Evolutionary conservation across 352 stramenopile species (phyloP), one percentile per base, ranked within the genome.

Genomic region (Globisporangium lucens): DNA sequence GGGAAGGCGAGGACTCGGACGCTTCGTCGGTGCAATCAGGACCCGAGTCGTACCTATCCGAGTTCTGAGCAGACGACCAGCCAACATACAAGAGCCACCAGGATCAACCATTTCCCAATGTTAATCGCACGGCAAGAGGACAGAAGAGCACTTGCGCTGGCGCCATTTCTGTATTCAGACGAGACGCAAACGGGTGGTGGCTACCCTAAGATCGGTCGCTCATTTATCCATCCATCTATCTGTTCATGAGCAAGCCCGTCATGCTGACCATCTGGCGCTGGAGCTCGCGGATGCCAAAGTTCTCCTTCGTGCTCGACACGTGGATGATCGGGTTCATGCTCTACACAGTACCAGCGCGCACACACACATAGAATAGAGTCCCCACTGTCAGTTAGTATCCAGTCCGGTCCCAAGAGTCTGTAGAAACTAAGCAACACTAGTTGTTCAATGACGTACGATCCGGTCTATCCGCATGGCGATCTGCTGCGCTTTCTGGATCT

Each of bases 321-420:
- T 93, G 83, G 38, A 94, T 81, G 56, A 93, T 79, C 33, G 87
- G 87, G 63, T 95, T 88, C 87, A 95, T 95, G 68, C 71, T 85
- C 85, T 91, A 62, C 17, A 56, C 30, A n/a, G 35, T 30, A 43
- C 9, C 5, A 41, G 33, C 9, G 7, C 38, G 47, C 46, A 43
- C 17, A 55, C 57, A 61, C 2, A 70, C 12, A 41, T 38, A 43
- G 27, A 33, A 29, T n/a, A 6, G 13, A 46, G 38, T 46, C 38
- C 38, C 22, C 38, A 13, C 13, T 24, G 15, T n/a, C 55, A 43
- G 55, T 22, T 24, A 24, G 24, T 24, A 24, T 24, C 8, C 29
- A 13, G 41, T 24, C 43, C 43, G 24, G 24, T 24, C 24, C 24
- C 24, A 0, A 24, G 24, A 24, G 24, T 24, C 24, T 24, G 24